Conservation (phyloP, 2,329 filamentous ascomycete species). For the Fusarium keratoplasticum region DNA sequence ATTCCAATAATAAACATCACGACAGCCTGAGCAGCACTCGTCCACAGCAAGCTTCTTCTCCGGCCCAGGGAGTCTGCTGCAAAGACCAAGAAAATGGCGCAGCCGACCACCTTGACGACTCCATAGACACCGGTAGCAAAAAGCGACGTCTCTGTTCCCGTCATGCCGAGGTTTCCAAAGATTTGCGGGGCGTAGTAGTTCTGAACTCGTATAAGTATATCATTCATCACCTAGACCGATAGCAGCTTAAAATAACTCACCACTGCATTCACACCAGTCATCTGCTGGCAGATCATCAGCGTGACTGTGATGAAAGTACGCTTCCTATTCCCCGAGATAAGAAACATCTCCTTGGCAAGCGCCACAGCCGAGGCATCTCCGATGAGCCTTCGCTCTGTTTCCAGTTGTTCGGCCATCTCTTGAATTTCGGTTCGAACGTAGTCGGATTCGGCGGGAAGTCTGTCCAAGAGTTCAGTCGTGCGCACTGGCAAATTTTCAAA, state of each 20-base stretch:
- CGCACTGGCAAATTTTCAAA: not conserved
- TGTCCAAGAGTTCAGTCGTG: not conserved
- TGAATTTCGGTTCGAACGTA: not conserved
- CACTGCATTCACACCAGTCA: not conserved
- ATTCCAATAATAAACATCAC: not conserved
- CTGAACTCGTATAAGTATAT: not conserved
- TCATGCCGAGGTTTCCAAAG: conserved; percentile 72
- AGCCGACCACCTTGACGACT: conserved; percentile 74
- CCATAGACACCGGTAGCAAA: conserved; percentile 81
- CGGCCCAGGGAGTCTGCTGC: conserved; percentile 76
- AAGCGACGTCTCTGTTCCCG: conserved; percentile 66
- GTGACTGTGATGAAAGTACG: not conserved
- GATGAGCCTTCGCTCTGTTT: not conserved
- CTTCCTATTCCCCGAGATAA: not conserved
- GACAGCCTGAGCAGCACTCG: not conserved
- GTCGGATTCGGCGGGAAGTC: not conserved
- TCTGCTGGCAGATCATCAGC: not conserved
- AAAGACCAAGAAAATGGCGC: conserved; percentile 72
- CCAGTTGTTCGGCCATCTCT: not conserved
- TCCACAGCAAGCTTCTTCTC: conserved; percentile 61
- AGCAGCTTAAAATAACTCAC: not conserved
- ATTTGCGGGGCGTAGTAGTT: conserved; percentile 78
- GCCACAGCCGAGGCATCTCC: not conserved
- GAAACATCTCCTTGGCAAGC: not conserved
- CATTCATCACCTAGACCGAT: not conserved